phyloP scores from a whole-genome alignment of 495 filamentous ascomycete species.

The Penicillium verhagenii region DNA sequence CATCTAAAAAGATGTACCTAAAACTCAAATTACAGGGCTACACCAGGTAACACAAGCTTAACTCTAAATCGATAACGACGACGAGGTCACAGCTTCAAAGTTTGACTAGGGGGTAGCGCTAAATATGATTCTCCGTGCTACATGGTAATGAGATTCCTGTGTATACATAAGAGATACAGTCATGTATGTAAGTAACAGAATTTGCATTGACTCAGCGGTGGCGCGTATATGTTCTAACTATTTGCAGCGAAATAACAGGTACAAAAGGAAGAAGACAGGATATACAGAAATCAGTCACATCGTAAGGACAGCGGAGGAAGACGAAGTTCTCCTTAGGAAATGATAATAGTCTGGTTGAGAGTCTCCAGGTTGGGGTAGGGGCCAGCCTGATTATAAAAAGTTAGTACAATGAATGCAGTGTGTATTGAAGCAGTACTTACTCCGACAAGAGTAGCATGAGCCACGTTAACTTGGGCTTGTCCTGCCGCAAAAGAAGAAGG shows the following conservation, averaged over 20 bases:
- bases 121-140: too few relatives aligned
- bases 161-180: not conserved
- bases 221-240: not conserved
- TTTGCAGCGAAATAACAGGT: not conserved
- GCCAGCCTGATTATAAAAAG: conserved; percentile 1
- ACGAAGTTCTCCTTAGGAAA: conserved; percentile 1
- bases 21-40: too few relatives aligned
- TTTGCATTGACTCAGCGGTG: not conserved
- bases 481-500: conserved; percentile 19
- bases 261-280: conserved; percentile 1
- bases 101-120: too few relatives aligned
- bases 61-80: too few relatives aligned
- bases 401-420: not conserved
- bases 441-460: conserved; percentile 35
- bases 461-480: conserved; percentile 30
- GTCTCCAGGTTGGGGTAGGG: conserved; percentile 8
- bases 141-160: too few relatives aligned
- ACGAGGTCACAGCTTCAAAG: too few relatives aligned
- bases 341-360: conserved; percentile 9
- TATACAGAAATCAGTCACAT: not conserved
- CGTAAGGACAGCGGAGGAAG: not conserved
- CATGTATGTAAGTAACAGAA: not conserved
- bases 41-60: too few relatives aligned
- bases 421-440: conserved; percentile 23
- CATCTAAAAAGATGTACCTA: too few relatives aligned